A percentile compares a stretch with the other conserved stretches of the same genome.
phyloP scores from a whole-genome alignment of 257 asterid species.

The Ilex aquifolium region DNA sequence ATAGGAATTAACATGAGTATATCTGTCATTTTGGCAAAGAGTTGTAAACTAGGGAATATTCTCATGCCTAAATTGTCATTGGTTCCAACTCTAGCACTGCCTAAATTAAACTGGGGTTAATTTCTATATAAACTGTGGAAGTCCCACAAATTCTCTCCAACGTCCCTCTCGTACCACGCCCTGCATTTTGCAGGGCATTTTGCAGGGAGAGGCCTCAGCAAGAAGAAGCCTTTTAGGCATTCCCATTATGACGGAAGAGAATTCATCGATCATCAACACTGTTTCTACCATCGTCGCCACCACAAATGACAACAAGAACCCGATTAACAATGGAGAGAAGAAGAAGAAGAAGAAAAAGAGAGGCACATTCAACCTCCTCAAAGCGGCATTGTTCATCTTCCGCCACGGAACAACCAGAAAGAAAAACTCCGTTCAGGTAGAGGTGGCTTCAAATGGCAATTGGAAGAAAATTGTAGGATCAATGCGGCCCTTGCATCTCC shows the following conservation, averaged over 20 bases:
- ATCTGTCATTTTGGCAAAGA: too few species aligned
- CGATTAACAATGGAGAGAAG: too few species aligned
- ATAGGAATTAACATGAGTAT: too few species aligned
- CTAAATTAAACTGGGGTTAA: too few species aligned
- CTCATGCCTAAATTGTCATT: too few species aligned
- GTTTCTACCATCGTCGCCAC: background rate
- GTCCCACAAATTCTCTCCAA: too few species aligned
- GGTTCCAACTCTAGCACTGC: too few species aligned
- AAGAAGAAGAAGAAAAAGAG: conserved; percentile 27
- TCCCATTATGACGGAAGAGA: background rate
- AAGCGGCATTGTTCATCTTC: conserved; percentile 42
- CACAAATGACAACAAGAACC: background rate
- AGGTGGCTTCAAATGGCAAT: conserved; percentile 18
- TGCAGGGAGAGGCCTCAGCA: background rate
- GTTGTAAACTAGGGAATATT: too few species aligned
- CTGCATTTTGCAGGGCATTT: background rate
- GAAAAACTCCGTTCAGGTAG: background rate
- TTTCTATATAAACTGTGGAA: too few species aligned
- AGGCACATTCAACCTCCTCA: conserved; percentile 45
- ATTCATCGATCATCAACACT: background rate
- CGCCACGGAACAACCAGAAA: conserved; percentile 25
- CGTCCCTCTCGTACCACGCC: background rate
- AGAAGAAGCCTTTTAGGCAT: background rate
- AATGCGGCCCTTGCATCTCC: conserved; percentile 67
- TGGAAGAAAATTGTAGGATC: conserved; percentile 69